Evolutionary conservation across 164 flowering plant species (phyloP).

Genomic region (Magnolia officinalis): DNA sequence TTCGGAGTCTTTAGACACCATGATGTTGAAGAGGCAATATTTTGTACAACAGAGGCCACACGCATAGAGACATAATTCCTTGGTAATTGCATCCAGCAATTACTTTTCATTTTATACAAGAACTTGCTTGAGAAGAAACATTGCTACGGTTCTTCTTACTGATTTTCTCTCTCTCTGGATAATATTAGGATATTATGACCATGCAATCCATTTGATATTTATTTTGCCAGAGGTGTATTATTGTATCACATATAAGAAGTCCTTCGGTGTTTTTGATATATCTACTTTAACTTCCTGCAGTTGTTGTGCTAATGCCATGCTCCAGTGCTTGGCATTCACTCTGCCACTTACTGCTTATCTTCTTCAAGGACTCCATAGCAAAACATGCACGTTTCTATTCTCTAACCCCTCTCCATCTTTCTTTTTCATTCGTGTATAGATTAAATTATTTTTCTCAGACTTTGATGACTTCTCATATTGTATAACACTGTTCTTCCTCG

Average conservation of each 20-base stretch:
- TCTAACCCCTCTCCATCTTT: constrained; percentile 3
- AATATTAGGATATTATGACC: too few species aligned
- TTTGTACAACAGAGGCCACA: too few species aligned
- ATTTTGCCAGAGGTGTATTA: not conserved
- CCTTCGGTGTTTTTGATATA: not conserved
- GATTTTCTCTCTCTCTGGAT: too few species aligned
- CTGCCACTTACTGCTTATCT: constrained; percentile 86
- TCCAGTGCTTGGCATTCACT: constrained; percentile 91
- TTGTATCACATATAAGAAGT: not conserved
- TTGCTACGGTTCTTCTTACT: too few species aligned
- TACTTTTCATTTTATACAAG: not conserved
- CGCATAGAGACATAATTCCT: too few species aligned
- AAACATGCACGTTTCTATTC: constrained; percentile 50
- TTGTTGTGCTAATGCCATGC: constrained; percentile 93
- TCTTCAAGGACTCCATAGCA: constrained; percentile 74
- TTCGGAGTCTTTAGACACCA: too few species aligned
- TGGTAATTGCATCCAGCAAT: not conserved
- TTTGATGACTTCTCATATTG: not conserved
- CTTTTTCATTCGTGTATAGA: not conserved
- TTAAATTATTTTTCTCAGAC: not conserved
- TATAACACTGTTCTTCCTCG: constrained; percentile 15
- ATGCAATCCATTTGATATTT: too few species aligned
- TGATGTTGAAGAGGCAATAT: too few species aligned
- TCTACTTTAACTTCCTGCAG: constrained; percentile 42
- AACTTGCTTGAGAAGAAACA: too few species aligned